A percentile compares a stretch with the other conserved stretches of the same genome.
Evolutionary conservation across 2,329 filamentous ascomycete species (phyloP).

Genomic region (Colletotrichum eremochloae): DNA sequence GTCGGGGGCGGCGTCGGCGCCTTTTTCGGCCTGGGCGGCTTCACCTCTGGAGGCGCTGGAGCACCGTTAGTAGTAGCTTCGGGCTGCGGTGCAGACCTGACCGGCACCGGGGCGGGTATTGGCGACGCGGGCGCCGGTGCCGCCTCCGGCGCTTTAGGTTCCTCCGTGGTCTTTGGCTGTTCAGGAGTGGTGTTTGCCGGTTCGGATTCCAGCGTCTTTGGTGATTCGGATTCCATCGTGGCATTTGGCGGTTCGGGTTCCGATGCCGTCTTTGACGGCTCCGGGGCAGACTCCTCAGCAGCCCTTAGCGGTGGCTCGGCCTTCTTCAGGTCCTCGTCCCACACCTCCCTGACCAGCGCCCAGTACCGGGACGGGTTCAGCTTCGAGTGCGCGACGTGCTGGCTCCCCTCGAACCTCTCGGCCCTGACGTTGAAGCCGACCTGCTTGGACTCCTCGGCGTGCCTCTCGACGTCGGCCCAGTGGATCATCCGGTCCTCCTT

Average conservation of each 20-base stretch:
- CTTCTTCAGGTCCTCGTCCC: conserved; percentile 51
- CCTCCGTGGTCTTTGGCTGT: not conserved
- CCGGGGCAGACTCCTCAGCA: not conserved
- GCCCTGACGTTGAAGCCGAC: conserved; percentile 57
- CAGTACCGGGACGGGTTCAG: conserved; percentile 64
- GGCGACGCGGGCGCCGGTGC: not conserved
- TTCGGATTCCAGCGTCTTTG: not conserved
- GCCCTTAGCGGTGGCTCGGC: not conserved
- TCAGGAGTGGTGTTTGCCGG: not conserved
- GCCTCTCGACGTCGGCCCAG: conserved; percentile 61
- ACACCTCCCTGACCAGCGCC: conserved; percentile 60
- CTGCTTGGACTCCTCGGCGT: conserved; percentile 57
- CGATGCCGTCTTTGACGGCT: not conserved
- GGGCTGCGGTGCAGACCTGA: not conserved
- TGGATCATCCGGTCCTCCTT: conserved; percentile 62
- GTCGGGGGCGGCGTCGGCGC: conserved; percentile 34
- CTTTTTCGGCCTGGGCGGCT: conserved; percentile 18
- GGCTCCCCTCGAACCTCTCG: conserved; percentile 62
- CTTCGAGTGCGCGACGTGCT: conserved; percentile 65
- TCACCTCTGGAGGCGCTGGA: not conserved
- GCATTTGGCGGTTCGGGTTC: not conserved
- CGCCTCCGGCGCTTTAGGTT: not conserved
- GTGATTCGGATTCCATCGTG: not conserved
- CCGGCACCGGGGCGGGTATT: not conserved
- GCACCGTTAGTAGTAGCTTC: not conserved